Conservation (phyloP, 306 rosid genomes). For the Biancaea sappan region DNA sequence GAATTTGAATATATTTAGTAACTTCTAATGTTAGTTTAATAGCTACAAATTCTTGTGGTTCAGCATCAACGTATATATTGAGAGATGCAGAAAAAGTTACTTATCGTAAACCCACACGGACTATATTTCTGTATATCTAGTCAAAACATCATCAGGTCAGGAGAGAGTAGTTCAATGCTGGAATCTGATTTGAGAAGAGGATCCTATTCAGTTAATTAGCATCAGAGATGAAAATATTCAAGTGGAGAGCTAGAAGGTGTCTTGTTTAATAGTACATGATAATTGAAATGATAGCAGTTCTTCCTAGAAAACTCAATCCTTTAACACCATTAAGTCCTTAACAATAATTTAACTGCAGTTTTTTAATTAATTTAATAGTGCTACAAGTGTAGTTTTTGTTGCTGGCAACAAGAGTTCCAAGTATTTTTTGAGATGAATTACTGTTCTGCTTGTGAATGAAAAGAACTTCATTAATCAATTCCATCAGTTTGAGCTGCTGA, state of each 20-base stretch:
- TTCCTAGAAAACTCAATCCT: background rate
- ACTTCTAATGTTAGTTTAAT: background rate
- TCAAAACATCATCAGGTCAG: background rate
- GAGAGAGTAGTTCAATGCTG: conserved; percentile 8
- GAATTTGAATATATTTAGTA: background rate
- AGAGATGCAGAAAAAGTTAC: background rate
- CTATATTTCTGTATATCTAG: conserved; percentile 6
- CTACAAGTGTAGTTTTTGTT: background rate
- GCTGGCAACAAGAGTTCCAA: background rate
- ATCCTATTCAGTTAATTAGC: background rate
- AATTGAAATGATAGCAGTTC: conserved; percentile 1
- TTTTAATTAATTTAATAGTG: background rate
- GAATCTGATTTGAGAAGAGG: conserved; percentile 8
- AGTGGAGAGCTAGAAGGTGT: background rate
- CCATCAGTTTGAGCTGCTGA: background rate
- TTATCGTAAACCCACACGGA: background rate
- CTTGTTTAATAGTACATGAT: conserved; percentile 4
- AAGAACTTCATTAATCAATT: background rate
- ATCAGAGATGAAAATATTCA: background rate
- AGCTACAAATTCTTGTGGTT: background rate
- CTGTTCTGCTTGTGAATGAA: conserved; percentile 14
- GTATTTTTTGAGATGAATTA: background rate
- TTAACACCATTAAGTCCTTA: background rate
- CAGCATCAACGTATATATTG: background rate
- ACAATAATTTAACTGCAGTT: background rate